Base-by-base conservation (phyloP, 2,329 filamentous ascomycete species). In the Colletotrichum orbiculare region DNA sequence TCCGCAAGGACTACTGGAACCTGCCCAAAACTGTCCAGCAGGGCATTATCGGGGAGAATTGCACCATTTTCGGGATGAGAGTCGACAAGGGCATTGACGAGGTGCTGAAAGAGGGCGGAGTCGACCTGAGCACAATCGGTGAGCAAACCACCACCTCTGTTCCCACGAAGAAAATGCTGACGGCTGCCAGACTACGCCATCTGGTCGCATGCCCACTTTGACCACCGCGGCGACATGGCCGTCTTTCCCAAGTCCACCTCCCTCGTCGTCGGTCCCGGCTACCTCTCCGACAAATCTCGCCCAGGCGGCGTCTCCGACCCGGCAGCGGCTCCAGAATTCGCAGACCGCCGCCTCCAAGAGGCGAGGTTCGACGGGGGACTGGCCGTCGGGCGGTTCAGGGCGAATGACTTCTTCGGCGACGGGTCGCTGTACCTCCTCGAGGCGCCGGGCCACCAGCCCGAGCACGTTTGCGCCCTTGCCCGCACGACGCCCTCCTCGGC, bases 391-490 rank as follows among this genome's bases (percentile, higher is more conserved):
- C 67, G 72, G 8, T 81, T 80, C 68, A 70, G 70, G 11, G 79
- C 80, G 0, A 60, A 76, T n/a, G 79, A 81, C 56, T 80, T 75
- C 61, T 81, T 81, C 43, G 73, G 72, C 10, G 79, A 81, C 47
- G 78, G 78, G 1, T 76, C 72, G 8, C 73, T 82, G 48, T 81
- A 80, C 56, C 65, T 82, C n/a, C 70, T 82, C 6, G 76, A 80
- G 39, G 70, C 69, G 2, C 68, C 71, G 3, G 68, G 71, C 0
- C 71, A 72, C 37, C 65, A 69, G 1, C 48, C 65, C 1, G 70
- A 68, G 8, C 71, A 73, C 42, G 55, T 71, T 2, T 70, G 69
- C 11, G 71, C 53, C 10, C 63, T 72, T 3, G 69, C 68, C 8
- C 53, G 66, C 8, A 67, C 67, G 6, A 71, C 68, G 1, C 68